Base-by-base conservation (phyloP, 1,139 yeast genomes). In the Debaryomyces psychrophilus region DNA sequence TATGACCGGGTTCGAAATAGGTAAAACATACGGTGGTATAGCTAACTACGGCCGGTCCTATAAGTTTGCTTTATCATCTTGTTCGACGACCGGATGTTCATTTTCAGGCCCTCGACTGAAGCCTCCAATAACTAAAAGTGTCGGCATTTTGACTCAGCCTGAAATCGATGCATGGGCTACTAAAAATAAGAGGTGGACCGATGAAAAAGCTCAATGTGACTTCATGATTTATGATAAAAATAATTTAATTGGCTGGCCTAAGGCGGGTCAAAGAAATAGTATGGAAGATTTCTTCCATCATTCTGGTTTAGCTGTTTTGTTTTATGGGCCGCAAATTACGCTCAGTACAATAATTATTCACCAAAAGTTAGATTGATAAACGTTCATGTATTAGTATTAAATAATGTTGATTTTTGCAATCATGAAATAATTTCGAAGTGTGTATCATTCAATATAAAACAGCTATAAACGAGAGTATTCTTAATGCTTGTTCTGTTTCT, bases 401-500 rank as follows among this genome's bases (percentile, higher is more conserved):
- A n/a, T 6, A 31, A 15, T 31, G 8, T 9, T n/a, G 12, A 3
- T 17, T 4, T 31, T 17, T 15, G 23, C 14, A 28, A 17, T n/a
- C n/a, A n/a, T n/a, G n/a, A n/a, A n/a, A n/a, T n/a, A n/a, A n/a
- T n/a, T n/a, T n/a, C n/a, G n/a, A n/a, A n/a, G n/a, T n/a, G n/a
- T n/a, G n/a, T n/a, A n/a, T n/a, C n/a, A n/a, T n/a, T n/a, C n/a
- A n/a, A 20, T 37, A 17, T 39, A 31, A 33, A 29, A 5, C n/a
- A 15, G 41, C 15, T 34, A 42, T 17, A 27, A 15, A 28, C 5
- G 1, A 20, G n/a, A 15, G 9, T 15, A 27, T 8, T 4, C 15
- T 35, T 34, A 34, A 17, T 36, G 37, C 5, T 26, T 62, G 51
- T 73, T 73, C 53, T 73, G 73, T 53, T 64, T 63, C 68, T 71